Conservation (phyloP, 2,329 filamentous ascomycete species). For the Colletotrichum lupini region DNA sequence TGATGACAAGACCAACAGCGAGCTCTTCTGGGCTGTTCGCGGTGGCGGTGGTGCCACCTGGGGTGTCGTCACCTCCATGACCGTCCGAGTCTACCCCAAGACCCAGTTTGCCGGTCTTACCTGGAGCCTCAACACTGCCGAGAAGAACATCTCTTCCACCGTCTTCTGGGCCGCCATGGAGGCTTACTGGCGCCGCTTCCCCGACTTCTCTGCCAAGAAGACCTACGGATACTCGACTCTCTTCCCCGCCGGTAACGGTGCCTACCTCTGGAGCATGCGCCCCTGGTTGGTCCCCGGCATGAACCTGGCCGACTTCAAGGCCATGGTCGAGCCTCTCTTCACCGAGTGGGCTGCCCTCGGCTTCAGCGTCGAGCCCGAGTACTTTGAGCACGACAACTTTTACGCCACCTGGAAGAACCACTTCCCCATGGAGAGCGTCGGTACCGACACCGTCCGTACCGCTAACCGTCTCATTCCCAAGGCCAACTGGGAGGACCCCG, state of each 20-base stretch:
- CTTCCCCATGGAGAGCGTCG: conserved; percentile 51
- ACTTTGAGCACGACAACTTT: conserved; percentile 48
- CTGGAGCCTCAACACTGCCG: conserved; percentile 44
- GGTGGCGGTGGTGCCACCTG: conserved; percentile 58
- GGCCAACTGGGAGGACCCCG: conserved; percentile 44
- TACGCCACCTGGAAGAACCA: conserved; percentile 50
- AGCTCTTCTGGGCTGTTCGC: conserved; percentile 62
- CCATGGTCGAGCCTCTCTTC: conserved; percentile 45
- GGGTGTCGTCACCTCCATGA: conserved; percentile 54
- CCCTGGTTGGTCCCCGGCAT: conserved; percentile 51
- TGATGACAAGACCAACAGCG: conserved; percentile 52
- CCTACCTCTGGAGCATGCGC: conserved; percentile 43
- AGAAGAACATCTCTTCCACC: conserved; percentile 38
- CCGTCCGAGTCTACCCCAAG: conserved; percentile 47
- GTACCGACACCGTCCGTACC: conserved; percentile 39
- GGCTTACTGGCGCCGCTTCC: conserved; percentile 45
- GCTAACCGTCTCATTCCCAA: conserved; percentile 54
- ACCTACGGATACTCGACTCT: conserved; percentile 43
- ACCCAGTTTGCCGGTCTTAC: conserved; percentile 46
- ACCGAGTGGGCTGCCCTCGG: conserved; percentile 43
- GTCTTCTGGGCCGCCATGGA: conserved; percentile 47
- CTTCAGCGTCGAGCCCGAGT: conserved; percentile 44
- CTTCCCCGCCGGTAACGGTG: conserved; percentile 35
- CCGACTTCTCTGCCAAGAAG: conserved; percentile 42
- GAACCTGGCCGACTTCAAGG: conserved; percentile 45